Evolutionary conservation across 2,329 filamentous ascomycete species (phyloP).

Genomic region (Fusarium anguioides): DNA sequence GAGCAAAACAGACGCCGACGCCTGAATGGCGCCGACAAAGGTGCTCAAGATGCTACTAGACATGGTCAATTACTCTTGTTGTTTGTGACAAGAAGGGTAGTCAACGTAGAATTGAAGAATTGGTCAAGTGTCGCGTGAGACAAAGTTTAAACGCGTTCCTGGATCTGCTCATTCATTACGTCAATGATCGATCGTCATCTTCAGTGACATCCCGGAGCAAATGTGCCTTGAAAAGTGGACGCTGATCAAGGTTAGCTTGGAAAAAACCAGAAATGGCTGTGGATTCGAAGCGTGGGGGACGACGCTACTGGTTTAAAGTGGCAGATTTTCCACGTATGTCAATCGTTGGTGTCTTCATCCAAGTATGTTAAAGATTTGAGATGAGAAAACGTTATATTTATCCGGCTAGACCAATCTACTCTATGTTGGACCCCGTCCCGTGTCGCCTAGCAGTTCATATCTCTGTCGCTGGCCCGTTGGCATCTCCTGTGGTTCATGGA

Average conservation of each 20-base stretch:
- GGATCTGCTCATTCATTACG: conserved; percentile 14
- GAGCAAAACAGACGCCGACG: conserved; percentile 32
- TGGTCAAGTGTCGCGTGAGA: background rate
- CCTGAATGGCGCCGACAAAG: conserved; percentile 33
- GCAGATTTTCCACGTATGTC: too few relatives aligned
- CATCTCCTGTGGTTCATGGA: conserved; percentile 19
- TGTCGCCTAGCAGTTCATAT: conserved; percentile 23
- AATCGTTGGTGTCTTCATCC: too few relatives aligned
- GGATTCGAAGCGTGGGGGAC: too few relatives aligned
- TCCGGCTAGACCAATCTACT: background rate
- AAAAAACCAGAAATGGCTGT: conserved; percentile 2
- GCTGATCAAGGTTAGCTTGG: conserved; percentile 14
- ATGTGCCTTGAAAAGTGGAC: conserved; percentile 21
- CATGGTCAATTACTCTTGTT: background rate
- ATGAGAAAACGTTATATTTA: background rate
- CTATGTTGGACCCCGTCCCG: background rate
- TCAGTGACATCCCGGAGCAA: conserved; percentile 13
- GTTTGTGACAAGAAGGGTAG: background rate
- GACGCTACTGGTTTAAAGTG: too few relatives aligned
- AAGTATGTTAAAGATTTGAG: background rate
- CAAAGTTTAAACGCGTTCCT: background rate
- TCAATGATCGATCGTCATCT: conserved; percentile 7
- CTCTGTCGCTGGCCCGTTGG: background rate
- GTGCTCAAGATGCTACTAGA: conserved; percentile 22
- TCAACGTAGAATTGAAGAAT: background rate